These are phyloP conservation scores for Eudorina sp. DNA, from an alignment of 139 green algal species.

Conservation along the genomic window DNA sequence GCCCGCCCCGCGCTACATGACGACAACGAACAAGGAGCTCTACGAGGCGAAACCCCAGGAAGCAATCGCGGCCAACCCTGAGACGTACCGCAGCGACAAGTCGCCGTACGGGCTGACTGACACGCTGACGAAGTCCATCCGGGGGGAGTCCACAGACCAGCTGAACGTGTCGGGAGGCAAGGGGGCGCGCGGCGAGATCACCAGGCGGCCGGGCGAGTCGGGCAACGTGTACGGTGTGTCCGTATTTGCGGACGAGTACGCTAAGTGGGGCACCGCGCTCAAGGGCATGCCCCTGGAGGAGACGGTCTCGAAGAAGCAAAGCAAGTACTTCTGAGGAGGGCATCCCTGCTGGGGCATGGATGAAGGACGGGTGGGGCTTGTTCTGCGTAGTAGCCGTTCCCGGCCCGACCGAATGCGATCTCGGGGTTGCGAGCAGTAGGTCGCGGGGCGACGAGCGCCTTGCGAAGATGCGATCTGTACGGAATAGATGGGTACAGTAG, in stretches of 20 bases:
- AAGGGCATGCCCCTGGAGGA: conserved; percentile 48
- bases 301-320: conserved; percentile 32
- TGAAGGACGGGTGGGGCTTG: background rate
- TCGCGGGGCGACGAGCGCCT: no score
- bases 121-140: conserved; percentile 17
- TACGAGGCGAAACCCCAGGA: conserved; percentile 24
- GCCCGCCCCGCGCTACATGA: background rate
- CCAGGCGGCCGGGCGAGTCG: conserved; percentile 44
- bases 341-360: background rate
- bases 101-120: conserved; percentile 5
- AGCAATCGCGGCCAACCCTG: background rate
- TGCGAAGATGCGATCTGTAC: no score
- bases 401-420: no score
- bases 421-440: no score
- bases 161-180: conserved; percentile 14
- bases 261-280: conserved; percentile 49
- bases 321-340: conserved; percentile 42
- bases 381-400: no score
- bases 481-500: no score
- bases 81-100: background rate
- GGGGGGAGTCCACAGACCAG: background rate
- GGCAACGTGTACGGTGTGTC: conserved; percentile 57
- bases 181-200: conserved; percentile 50
- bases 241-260: conserved; percentile 58
- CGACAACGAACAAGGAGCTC: conserved; percentile 41